A percentile compares a stretch with the other conserved stretches of the same genome.
phyloP scores from a whole-genome alignment of 1,284 basidiomycete species.

The Rugosomyces carneus region DNA sequence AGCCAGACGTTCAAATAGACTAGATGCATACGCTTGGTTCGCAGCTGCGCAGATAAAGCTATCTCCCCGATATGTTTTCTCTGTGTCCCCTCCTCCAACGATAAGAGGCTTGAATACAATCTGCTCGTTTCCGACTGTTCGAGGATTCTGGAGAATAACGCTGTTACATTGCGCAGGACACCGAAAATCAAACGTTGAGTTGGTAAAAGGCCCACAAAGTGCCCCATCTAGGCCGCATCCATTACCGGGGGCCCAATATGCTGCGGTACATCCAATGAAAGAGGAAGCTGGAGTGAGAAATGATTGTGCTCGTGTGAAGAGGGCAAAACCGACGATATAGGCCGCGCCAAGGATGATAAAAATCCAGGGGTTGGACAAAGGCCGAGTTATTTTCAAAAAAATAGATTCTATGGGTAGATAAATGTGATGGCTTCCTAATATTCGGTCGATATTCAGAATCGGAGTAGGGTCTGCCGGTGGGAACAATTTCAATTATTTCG shows the following conservation, averaged over 20 bases:
- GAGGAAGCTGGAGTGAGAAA: conserved; percentile 60
- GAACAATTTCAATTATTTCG: conserved; percentile 4
- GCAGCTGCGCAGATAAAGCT: conserved; percentile 84
- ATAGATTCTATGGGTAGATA: conserved; percentile 48
- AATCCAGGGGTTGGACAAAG: conserved; percentile 46
- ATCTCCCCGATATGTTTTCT: conserved; percentile 75
- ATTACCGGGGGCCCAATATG: conserved; percentile 64
- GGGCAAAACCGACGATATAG: conserved; percentile 70
- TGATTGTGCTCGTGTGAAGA: conserved; percentile 67
- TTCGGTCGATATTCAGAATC: conserved; percentile 44
- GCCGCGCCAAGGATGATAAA: conserved; percentile 48
- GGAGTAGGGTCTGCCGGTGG: conserved; percentile 53
- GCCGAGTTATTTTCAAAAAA: conserved; percentile 43
- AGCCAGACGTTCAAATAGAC: background rate
- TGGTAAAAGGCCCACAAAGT: conserved; percentile 62
- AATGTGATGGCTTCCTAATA: conserved; percentile 31
- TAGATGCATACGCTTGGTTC: conserved; percentile 62
- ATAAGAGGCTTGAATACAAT: conserved; percentile 70
- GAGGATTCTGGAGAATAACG: conserved; percentile 69
- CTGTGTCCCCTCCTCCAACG: conserved; percentile 74
- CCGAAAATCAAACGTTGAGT: conserved; percentile 64
- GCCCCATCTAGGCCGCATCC: conserved; percentile 76
- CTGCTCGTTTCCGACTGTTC: conserved; percentile 67
- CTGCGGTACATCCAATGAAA: conserved; percentile 62
- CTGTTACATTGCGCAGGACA: conserved; percentile 73